Evolutionary conservation across 2,329 filamentous ascomycete species (phyloP).

Genomic region (Ophiocordyceps camponoti-rufipedis): DNA sequence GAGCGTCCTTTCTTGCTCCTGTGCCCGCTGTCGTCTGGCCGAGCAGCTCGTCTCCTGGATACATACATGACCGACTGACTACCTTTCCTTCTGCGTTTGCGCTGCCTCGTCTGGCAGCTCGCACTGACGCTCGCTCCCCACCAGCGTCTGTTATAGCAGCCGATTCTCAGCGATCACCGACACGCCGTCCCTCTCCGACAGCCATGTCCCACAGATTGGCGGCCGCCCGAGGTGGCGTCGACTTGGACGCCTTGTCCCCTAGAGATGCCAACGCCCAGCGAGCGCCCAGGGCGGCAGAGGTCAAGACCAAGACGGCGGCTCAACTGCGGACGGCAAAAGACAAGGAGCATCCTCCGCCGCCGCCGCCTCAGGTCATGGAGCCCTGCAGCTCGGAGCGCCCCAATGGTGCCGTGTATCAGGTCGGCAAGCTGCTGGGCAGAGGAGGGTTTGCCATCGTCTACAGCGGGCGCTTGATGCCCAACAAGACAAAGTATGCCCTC

Average conservation of each 20-base stretch:
- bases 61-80: not conserved
- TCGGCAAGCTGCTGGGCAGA: slow-evolving; percentile 58
- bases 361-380: slow-evolving; percentile 40
- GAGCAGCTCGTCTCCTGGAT: not conserved
- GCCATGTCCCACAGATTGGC: slow-evolving; percentile 30
- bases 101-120: not conserved
- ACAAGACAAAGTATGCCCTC: slow-evolving; percentile 51
- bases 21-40: not conserved
- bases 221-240: slow-evolving; percentile 26
- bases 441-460: slow-evolving; percentile 74
- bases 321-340: slow-evolving; percentile 39
- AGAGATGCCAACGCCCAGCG: slow-evolving; percentile 45
- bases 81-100: not conserved
- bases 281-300: slow-evolving; percentile 26
- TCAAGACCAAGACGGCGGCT: slow-evolving; percentile 32
- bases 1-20: not conserved
- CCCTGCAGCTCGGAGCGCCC: slow-evolving; percentile 50
- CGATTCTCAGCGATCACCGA: not conserved
- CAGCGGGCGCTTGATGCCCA: slow-evolving; percentile 47
- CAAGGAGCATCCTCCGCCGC: slow-evolving; percentile 48
- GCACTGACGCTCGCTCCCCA: not conserved
- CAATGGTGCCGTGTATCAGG: slow-evolving; percentile 54
- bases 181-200: not conserved
- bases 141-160: too few species aligned
- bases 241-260: slow-evolving; percentile 46